Conservation (phyloP, 2,329 filamentous ascomycete genomes). For the Thermoascus crustaceus region DNA sequence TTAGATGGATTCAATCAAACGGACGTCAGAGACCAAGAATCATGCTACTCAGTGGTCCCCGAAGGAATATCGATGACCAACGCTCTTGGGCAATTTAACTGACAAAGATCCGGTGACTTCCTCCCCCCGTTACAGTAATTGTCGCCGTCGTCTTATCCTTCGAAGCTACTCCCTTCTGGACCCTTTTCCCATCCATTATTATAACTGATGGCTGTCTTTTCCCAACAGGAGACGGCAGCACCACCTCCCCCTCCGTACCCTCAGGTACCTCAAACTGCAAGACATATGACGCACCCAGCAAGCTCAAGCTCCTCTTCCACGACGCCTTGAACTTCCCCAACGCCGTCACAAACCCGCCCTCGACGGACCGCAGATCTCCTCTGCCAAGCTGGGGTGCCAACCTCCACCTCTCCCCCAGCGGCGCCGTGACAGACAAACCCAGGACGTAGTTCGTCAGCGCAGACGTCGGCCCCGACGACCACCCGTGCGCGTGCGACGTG, state of each 20-base stretch:
- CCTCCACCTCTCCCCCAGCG: conserved; percentile 35
- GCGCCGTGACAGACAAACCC: conserved; percentile 35
- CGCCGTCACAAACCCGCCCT: conserved; percentile 40
- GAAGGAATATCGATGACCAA: no score
- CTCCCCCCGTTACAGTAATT: conserved; percentile 5
- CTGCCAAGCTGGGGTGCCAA: conserved; percentile 39
- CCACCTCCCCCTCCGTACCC: conserved; percentile 4
- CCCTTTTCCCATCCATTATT: no score
- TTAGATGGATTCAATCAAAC: no score
- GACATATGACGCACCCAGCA: conserved; percentile 2
- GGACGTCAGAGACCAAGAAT: no score
- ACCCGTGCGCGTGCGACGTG: conserved; percentile 37
- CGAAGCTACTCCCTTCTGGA: conserved; percentile 4
- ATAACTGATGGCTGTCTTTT: conserved; percentile 1
- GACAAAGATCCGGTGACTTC: conserved; percentile 4
- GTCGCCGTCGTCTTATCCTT: conserved; percentile 2
- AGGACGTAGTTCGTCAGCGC: conserved; percentile 39
- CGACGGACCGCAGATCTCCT: conserved; percentile 33
- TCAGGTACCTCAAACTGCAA: conserved; percentile 6
- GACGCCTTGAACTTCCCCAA: conserved; percentile 34
- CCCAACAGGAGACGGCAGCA: conserved; percentile 3
- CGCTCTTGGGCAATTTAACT: no score
- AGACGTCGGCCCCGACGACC: conserved; percentile 36
- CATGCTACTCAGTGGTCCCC: no score
- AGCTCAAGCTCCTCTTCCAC: conserved; percentile 2